These are phyloP conservation scores for Lactarius trivialis DNA, from an alignment of 768 basidiomycete genomes.

Conservation along the genomic window DNA sequence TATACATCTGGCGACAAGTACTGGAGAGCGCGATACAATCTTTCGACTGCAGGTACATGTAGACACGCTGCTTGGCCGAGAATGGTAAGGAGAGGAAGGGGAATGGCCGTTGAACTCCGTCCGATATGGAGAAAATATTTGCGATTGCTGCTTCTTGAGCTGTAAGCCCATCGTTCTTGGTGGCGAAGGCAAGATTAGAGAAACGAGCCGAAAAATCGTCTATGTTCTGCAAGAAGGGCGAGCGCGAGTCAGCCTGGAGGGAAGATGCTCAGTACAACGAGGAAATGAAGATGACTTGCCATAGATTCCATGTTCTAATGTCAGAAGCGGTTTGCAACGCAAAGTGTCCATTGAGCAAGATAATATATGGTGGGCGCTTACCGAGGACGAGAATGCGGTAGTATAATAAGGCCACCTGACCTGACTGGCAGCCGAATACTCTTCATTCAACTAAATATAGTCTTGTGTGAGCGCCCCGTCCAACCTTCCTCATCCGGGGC, in stretches of 20 bases:
- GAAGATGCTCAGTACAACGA: too few species aligned
- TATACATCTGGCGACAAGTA: conserved; percentile 14
- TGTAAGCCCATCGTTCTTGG: background rate
- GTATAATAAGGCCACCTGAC: conserved; percentile 1
- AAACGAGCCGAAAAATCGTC: background rate
- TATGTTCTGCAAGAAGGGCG: background rate
- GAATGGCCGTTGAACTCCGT: background rate
- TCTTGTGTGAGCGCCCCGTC: background rate
- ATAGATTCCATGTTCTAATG: conserved; percentile 1
- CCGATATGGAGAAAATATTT: background rate
- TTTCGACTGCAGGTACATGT: background rate
- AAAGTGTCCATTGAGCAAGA: background rate
- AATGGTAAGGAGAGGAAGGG: conserved; percentile 8
- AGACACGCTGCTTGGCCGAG: conserved; percentile 4
- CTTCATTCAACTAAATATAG: background rate
- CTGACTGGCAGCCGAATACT: background rate
- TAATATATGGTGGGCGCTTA: conserved; percentile 9
- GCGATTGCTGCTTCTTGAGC: background rate
- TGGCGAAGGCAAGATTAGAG: background rate
- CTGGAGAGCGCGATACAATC: conserved; percentile 12
- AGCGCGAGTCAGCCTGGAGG: background rate
- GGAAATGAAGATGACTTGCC: background rate
- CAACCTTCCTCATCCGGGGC: background rate
- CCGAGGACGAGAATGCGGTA: background rate
- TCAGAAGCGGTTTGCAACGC: background rate